Base-by-base conservation (phyloP, 2,329 filamentous ascomycete species). In the Phoma herbarum region DNA sequence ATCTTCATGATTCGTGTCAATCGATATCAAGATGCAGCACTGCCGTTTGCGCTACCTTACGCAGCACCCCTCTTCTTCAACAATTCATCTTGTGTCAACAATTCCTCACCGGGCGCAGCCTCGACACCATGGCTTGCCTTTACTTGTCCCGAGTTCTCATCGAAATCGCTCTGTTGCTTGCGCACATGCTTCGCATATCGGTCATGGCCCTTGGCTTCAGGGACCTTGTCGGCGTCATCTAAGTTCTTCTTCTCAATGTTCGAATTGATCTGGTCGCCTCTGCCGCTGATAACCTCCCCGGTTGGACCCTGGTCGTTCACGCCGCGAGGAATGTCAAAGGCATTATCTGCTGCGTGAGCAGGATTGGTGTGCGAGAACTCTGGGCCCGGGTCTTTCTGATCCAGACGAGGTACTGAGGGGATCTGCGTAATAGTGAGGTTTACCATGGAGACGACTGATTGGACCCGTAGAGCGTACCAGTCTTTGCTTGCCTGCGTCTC, bases 61-160 rank as follows among this genome's bases (percentile, higher is more conserved):
- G 65, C 63, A 18, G 68, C 64, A 9, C 68, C 64, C 16, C 66
- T 67, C 58, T 61, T 70, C 25, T 69, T 57, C 26, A 70, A 35
- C 41, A 75, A 37, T 23, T 57, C 67, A 22, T 73, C 66, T 54
- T 72, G 71, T 9, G 50, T 57, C 18, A 68, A 39, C 28, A 63
- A 50, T 47, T 74, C 70, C 60, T 75, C 72, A 4, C 70, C 71
- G 5, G 31, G 31, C 16, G 31, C 31, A 35, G 31, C 16, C 31
- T 35, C 31, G 14, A 35, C 31, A 35, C 14, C 31, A 6, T 35
- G 31, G 16, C 31, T 4, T 8, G 31, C 31, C 31, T 35, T 16
- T 9, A 35, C 31, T n/a, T n/a, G 14, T 35, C 31, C 31, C 3
- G 31, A 35, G 16, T 18, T 35, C 31, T 35, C 31, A 8, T 35